These are phyloP conservation scores for Phanerochaete carnosa DNA, from an alignment of 768 basidiomycete species.

Conservation along the genomic window DNA sequence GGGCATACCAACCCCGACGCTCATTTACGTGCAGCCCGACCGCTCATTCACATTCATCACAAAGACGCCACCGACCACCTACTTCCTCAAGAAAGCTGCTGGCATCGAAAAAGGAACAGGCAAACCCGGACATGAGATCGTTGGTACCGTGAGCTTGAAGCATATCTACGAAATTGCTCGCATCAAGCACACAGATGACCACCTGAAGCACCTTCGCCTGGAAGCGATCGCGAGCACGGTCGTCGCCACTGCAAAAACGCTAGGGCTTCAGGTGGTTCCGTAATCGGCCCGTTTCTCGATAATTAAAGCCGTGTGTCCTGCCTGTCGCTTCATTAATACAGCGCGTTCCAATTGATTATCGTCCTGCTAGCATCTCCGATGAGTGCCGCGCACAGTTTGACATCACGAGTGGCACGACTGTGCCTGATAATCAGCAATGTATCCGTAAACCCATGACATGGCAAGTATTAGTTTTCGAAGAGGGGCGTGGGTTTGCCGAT, in stretches of 20 bases:
- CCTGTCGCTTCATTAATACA: background rate
- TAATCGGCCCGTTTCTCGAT: slow-evolving; percentile 37
- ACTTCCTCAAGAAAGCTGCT: slow-evolving; percentile 88
- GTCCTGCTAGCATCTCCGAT: slow-evolving; percentile 1
- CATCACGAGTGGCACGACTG: slow-evolving; percentile 6
- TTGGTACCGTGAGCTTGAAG: slow-evolving; percentile 87
- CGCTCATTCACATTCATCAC: slow-evolving; percentile 91
- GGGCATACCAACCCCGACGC: slow-evolving; percentile 86
- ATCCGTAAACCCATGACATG: slow-evolving; percentile 10
- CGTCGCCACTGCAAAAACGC: slow-evolving; percentile 81
- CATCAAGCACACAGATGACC: slow-evolving; percentile 90
- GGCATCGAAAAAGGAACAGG: slow-evolving; percentile 89
- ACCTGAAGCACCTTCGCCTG: slow-evolving; percentile 80
- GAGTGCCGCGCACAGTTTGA: slow-evolving; percentile 1
- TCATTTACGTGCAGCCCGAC: slow-evolving; percentile 92
- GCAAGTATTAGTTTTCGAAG: slow-evolving; percentile 2
- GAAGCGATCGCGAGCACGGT: slow-evolving; percentile 88
- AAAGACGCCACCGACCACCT: slow-evolving; percentile 86
- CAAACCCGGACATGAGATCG: slow-evolving; percentile 72
- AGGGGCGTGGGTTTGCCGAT: background rate
- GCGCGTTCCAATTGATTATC: slow-evolving; percentile 15
- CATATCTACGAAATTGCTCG: slow-evolving; percentile 99
- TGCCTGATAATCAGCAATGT: slow-evolving; percentile 15
- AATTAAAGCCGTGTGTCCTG: slow-evolving; percentile 14
- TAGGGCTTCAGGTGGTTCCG: slow-evolving; percentile 89